A percentile compares a stretch with the other conserved stretches of the same genome.
Conservation (phyloP, 2,329 filamentous ascomycete genomes). For the Penicillium sp. region DNA sequence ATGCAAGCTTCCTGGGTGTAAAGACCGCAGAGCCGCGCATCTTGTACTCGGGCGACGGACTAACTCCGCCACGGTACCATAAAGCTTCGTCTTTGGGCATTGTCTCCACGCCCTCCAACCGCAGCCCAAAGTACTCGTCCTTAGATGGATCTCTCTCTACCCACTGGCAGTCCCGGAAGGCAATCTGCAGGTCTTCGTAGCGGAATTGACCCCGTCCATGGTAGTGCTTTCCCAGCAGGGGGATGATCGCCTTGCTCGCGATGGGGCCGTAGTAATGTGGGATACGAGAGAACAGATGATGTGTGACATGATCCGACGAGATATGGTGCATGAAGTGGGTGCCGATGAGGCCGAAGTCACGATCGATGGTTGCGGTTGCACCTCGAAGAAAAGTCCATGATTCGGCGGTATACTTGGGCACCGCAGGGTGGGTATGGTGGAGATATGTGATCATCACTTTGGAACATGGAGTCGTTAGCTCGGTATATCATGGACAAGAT, state of each 20-base stretch:
- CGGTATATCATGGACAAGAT: not conserved
- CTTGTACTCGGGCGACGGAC: conserved; percentile 1
- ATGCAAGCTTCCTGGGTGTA: not conserved
- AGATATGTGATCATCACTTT: conserved; percentile 74
- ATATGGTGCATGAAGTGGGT: conserved; percentile 66
- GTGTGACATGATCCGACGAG: conserved; percentile 62
- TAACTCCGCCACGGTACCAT: conserved; percentile 1
- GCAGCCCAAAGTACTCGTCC: not conserved
- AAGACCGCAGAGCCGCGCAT: not conserved
- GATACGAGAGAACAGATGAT: conserved; percentile 61
- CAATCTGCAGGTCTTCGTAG: conserved; percentile 1
- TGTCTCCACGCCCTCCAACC: too few relatives aligned
- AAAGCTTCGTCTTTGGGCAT: not conserved
- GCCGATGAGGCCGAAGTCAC: conserved; percentile 63
- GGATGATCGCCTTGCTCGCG: conserved; percentile 57
- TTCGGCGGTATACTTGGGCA: conserved; percentile 59
- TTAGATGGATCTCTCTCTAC: not conserved
- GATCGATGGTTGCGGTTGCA: conserved; percentile 61
- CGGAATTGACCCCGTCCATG: conserved; percentile 9
- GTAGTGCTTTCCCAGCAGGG: conserved; percentile 57
- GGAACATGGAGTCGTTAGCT: conserved; percentile 2
- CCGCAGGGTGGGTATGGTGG: conserved; percentile 62
- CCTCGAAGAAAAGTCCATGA: conserved; percentile 63
- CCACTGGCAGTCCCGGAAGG: conserved; percentile 2
- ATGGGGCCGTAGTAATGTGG: conserved; percentile 61